Evolutionary conservation across 306 rosid species (phyloP), one percentile per base, ranked within the genome.

Genomic region (Astragalus glycyphyllos): DNA sequence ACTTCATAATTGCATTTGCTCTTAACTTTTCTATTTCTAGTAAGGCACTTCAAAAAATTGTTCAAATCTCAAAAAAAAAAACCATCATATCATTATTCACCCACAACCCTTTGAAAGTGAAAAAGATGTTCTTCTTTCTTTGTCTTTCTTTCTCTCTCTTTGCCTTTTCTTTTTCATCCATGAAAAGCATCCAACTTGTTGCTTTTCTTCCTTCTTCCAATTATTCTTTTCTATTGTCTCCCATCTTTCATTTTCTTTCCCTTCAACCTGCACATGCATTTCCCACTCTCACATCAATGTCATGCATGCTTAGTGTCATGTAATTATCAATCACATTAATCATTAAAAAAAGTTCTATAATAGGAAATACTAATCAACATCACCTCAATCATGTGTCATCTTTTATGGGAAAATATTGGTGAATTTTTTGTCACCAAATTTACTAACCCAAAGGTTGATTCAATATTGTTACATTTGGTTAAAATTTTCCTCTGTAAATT

Each of bases 161-260:
- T 86, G 40, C 82, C 90, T 83, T 84, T 77, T 88, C 74, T 73
- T 90, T 85, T 82, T 87, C 96, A 93, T 89, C 97, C 98, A 94
- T 55, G 92, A 77, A 70, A 94, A 86, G 84, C 99, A 94, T 23
- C 99, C 95, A 20, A 81, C 77, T 77, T 78, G 86, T 40, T 70
- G 77, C 66, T 78, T 74, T 20, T 85, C 75, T 41, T 69, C 14
- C 58, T 69, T 80, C 51, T 47, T 80, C 80, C 79, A 77, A 35
- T 80, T 79, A 6, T 54, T 77, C 76, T 70, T 74, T 48, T 69
- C 75, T 41, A 72, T 69, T 77, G 75, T 72, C 69, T 79, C 83
- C 72, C 79, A 69, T 78, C 63, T 72, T 71, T 90, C 91, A 74
- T 84, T 71, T 12, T 68, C 85, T 58, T 59, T 77, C 83, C 69